phyloP scores from a whole-genome alignment of 2,329 filamentous ascomycete genomes.

The Cercospora brassicicola region DNA sequence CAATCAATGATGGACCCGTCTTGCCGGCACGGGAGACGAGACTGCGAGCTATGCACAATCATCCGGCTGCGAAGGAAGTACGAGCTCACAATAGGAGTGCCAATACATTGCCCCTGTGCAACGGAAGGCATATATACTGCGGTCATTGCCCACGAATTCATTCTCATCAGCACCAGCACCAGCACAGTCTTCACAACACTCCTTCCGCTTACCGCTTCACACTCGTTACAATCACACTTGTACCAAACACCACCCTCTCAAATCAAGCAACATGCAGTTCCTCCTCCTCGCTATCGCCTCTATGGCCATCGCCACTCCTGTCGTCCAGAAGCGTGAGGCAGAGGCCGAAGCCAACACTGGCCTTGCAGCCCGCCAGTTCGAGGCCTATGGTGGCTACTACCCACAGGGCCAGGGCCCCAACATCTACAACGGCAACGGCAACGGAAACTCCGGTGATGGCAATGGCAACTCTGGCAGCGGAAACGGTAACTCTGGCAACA shows the following conservation, averaged over 20 bases:
- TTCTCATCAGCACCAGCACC: constrained; percentile 6
- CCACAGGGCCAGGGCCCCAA: background rate
- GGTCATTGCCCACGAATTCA: background rate
- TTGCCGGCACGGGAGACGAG: background rate
- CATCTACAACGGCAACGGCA: constrained; percentile 1
- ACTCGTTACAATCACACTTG: background rate
- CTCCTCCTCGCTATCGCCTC: constrained; percentile 14
- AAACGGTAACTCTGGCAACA: background rate
- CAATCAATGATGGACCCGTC: background rate
- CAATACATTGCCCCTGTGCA: background rate
- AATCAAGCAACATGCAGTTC: constrained; percentile 18
- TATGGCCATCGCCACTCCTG: constrained; percentile 5
- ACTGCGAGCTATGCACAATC: background rate
- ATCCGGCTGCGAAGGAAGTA: background rate
- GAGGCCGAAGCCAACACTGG: background rate
- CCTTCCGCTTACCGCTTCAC: background rate
- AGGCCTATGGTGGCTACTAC: background rate
- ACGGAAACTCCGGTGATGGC: constrained; percentile 1
- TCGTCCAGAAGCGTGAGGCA: background rate
- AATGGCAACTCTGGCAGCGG: constrained; percentile 4
- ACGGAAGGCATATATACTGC: background rate
- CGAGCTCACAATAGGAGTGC: background rate
- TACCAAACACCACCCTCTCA: background rate
- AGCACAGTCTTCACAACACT: background rate
- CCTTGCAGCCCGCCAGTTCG: background rate